Evolutionary conservation across 148 eudicot species (phyloP).

Genomic region (Vaccinium vitisidaea): DNA sequence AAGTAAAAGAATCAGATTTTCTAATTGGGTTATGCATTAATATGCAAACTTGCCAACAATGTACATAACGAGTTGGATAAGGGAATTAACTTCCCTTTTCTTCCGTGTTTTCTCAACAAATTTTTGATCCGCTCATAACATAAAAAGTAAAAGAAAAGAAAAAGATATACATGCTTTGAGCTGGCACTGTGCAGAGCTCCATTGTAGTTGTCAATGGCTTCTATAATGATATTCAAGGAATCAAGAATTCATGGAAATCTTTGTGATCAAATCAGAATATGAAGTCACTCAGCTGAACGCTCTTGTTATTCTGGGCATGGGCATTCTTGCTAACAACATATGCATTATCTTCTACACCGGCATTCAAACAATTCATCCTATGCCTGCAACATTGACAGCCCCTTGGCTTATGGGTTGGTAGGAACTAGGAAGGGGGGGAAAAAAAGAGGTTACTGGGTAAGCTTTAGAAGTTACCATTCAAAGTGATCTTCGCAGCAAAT

Average conservation of each 20-base stretch:
- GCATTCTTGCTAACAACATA: constrained; percentile 40
- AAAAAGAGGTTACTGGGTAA: neutral
- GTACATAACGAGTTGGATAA: neutral
- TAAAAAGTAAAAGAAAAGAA: neutral
- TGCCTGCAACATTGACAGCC: constrained; percentile 49
- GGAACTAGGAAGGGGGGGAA: neutral
- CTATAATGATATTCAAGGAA: neutral
- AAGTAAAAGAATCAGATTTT: neutral
- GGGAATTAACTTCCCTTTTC: neutral
- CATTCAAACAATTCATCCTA: constrained; percentile 73
- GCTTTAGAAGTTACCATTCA: constrained; percentile 49
- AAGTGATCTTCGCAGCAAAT: constrained; percentile 94
- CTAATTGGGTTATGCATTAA: neutral
- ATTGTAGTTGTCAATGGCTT: neutral
- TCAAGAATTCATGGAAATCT: neutral
- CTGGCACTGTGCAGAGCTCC: neutral
- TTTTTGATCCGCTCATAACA: neutral
- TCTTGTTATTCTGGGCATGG: constrained; percentile 19
- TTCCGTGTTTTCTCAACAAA: neutral
- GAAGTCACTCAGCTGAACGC: constrained; percentile 59
- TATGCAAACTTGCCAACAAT: neutral
- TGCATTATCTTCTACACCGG: constrained; percentile 58
- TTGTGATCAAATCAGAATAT: constrained; percentile 44
- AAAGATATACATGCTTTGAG: neutral
- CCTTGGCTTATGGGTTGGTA: neutral